Evolutionary conservation across 1,139 yeast genomes (phyloP), one percentile per base, ranked within the genome.

Genomic region (Tardiomyces digboiensis): DNA sequence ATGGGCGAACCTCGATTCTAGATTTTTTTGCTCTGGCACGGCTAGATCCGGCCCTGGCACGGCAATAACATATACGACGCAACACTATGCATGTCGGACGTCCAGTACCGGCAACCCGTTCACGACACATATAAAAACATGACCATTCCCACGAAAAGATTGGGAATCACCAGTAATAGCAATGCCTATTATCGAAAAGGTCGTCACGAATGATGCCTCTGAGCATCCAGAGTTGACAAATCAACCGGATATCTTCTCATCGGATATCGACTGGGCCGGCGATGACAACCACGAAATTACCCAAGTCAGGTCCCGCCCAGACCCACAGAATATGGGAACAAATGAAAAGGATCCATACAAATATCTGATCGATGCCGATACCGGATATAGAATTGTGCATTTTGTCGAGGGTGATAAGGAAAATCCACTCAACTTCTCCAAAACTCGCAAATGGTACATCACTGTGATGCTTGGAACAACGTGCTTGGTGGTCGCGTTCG

Each of bases 401-500:
- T 82, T 79, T 56, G 67, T 72, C 2, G 70, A 65, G 1, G 71
- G 65, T 33, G 91, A 82, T 56, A 67, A 68, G 45, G 69, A 59
- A 1, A 78, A 82, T 58, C 88, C 88, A 12, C 49, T 45, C 42
- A 76, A 74, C 52, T 72, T 75, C 70, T 52, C 74, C 1, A 54
- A 50, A 6, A 54, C 58, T 7, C 56, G 66, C 39, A 80, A 76
- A 59, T 80, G 88, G 87, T 50, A 65, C 21, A 65, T 73, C 46
- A 80, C 88, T 0, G 45, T 65, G 14, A 52, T 71, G 20, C 64
- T 81, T 70, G 62, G 63, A 20, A 23, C 59, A 12, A 52, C 61
- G 37, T 61, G 89, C 60, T 80, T 88, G 49, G 75, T 83, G 56
- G 95, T 91, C 19, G 96, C 96, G 1, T 84, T 85, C 59, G 95